Evolutionary conservation across 106 monocot species (phyloP), one percentile per base, ranked within the genome.

Genomic region (Phalaenopsis equestris): DNA sequence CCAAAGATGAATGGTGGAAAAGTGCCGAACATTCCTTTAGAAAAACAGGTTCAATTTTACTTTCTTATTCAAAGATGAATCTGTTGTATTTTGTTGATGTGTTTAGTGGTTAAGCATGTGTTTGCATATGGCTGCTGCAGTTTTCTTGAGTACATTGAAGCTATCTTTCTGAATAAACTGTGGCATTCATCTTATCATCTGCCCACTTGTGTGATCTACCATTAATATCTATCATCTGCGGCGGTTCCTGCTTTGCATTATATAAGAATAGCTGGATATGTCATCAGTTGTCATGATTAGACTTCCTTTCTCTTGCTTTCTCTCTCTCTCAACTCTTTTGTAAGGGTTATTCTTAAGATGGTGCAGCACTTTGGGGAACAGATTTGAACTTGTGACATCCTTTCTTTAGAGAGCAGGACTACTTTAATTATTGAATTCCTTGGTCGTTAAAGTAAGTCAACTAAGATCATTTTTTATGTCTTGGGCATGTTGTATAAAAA

Each of bases 1-100:
- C 82, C 89, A 77, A 90, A 90, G 61, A 49, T 85, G 72, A 87
- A 92, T 83, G 85, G 82, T 75, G 55, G 76, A 45, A 86, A 55
- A 61, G 43, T 49, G 78, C 75, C 67, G 24, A 81, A 93, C 75
- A 80, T 38, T 80, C 65, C 86, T 77, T 76, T 81, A 75, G 85
- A 83, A 76, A 80, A 86, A 82, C 86, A 90, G 94, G 96, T 94
- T 46, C 55, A 74, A 18, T n/a, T 65, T 16, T 48, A 30, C 8
- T 24, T 24, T 23, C 23, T 30, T 48, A 30, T 48, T 76, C 48
- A 46, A 49, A 23, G 8, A 30, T 76, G 48, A 76, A 23, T 6
- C 17, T 49, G 8, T 41, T 74, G 74, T 18, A 4, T 30, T 74
- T 74, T 74, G 70, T 74, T 74, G 42, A 19, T 19, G 19, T 74